Evolutionary conservation across 2,329 filamentous ascomycete genomes (phyloP).

Genomic region (Delphinella strobiligena): DNA sequence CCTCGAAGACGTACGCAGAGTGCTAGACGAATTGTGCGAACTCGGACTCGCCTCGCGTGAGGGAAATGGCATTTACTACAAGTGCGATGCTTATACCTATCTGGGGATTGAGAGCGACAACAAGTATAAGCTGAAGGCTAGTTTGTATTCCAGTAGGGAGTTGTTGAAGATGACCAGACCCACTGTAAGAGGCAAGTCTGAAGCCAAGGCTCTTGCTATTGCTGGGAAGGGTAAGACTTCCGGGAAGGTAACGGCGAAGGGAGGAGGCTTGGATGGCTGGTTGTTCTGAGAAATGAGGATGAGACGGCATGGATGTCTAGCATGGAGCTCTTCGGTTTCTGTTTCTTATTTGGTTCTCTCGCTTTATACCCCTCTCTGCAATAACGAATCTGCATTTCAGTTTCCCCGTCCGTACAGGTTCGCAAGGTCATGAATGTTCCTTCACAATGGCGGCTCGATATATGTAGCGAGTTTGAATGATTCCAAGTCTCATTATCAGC

Average conservation of each 20-base stretch:
- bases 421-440: too few species aligned
- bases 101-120: slow-evolving; percentile 29
- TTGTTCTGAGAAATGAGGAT: too few species aligned
- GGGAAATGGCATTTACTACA: slow-evolving; percentile 58
- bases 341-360: too few species aligned
- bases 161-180: slow-evolving; percentile 9
- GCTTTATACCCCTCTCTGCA: too few species aligned
- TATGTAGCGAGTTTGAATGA: too few species aligned
- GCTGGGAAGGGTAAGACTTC: neutral
- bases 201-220: neutral
- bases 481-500: too few species aligned
- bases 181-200: neutral
- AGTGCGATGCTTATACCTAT: slow-evolving; percentile 48
- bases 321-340: too few species aligned
- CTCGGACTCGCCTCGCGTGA: slow-evolving; percentile 38
- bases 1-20: slow-evolving; percentile 53
- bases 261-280: neutral
- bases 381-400: too few species aligned
- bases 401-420: too few species aligned
- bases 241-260: neutral
- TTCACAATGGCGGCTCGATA: too few species aligned
- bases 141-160: slow-evolving; percentile 30
- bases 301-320: too few species aligned
- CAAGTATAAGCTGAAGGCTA: slow-evolving; percentile 29
- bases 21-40: slow-evolving; percentile 38